Conservation (phyloP, 805 yeast species). For the Metschnikowia noctiluminum region DNA sequence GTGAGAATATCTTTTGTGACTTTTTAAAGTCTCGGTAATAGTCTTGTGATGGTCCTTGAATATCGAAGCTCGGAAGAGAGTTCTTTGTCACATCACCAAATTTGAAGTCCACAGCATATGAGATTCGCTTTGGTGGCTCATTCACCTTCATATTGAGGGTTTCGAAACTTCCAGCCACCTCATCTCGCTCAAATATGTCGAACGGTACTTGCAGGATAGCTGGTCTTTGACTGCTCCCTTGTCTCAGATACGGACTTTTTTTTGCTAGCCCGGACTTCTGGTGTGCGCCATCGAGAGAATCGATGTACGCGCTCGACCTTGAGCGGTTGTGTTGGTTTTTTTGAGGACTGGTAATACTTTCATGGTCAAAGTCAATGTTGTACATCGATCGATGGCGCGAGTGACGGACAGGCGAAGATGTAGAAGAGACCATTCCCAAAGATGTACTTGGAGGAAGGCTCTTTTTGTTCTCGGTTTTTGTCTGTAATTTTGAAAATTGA, state of each 20-base stretch:
- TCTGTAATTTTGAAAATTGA: constrained; percentile 16
- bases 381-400: constrained; percentile 40
- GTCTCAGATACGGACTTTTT: not conserved
- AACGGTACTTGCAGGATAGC: not conserved
- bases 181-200: not conserved
- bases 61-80: constrained; percentile 2
- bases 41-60: constrained; percentile 2
- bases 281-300: not conserved
- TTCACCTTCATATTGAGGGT: constrained; percentile 25
- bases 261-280: not conserved
- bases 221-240: not conserved
- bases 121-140: constrained; percentile 37
- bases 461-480: not conserved
- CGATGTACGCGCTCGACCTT: constrained; percentile 7
- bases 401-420: constrained; percentile 29
- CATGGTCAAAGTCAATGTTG: constrained; percentile 23
- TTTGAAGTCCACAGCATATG: constrained; percentile 41
- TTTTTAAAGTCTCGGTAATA: not conserved
- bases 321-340: constrained; percentile 6
- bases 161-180: constrained; percentile 1
- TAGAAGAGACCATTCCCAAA: constrained; percentile 5
- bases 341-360: not conserved
- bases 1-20: not conserved
- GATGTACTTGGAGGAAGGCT: constrained; percentile 6
- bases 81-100: not conserved